Conservation (phyloP, 2,329 filamentous ascomycete genomes). For the Coniochaeta sp. region DNA sequence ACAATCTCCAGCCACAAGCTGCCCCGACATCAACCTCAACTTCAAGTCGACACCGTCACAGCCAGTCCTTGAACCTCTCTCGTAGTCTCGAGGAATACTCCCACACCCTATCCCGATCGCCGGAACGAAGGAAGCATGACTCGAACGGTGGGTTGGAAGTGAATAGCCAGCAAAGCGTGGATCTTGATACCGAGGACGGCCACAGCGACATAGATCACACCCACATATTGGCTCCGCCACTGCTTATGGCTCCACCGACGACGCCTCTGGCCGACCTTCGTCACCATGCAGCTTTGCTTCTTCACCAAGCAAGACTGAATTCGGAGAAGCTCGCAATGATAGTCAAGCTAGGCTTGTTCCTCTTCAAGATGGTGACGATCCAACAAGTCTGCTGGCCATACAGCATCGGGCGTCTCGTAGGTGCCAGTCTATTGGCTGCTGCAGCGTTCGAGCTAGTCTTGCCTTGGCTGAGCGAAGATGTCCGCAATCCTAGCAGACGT, state of each 20-base stretch:
- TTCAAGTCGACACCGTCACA: conserved; percentile 19
- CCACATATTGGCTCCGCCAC: conserved; percentile 8
- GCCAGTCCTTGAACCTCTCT: conserved; percentile 30
- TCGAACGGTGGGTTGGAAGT: background rate
- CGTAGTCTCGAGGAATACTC: conserved; percentile 30
- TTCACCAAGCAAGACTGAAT: conserved; percentile 24
- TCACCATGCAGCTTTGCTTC: conserved; percentile 25
- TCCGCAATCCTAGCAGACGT: background rate
- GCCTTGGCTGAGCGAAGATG: background rate
- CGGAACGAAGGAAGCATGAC: conserved; percentile 15
- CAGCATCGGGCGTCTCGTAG: conserved; percentile 55
- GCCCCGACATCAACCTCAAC: conserved; percentile 8
- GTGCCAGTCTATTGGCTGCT: conserved; percentile 60
- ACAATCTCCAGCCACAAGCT: background rate
- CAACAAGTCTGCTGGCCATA: conserved; percentile 65
- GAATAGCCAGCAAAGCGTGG: background rate
- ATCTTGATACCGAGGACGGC: background rate
- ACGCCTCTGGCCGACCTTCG: conserved; percentile 23
- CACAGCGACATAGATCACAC: conserved; percentile 11
- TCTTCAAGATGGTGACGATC: conserved; percentile 60
- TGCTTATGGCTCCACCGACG: conserved; percentile 43
- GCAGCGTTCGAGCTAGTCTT: conserved; percentile 58
- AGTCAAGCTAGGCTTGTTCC: conserved; percentile 55
- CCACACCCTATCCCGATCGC: conserved; percentile 16
- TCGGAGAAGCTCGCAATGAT: conserved; percentile 18